Evolutionary conservation across 345 rosid species (phyloP), one percentile per base, ranked within the genome.

Genomic region (Noccaea bulbosa): DNA sequence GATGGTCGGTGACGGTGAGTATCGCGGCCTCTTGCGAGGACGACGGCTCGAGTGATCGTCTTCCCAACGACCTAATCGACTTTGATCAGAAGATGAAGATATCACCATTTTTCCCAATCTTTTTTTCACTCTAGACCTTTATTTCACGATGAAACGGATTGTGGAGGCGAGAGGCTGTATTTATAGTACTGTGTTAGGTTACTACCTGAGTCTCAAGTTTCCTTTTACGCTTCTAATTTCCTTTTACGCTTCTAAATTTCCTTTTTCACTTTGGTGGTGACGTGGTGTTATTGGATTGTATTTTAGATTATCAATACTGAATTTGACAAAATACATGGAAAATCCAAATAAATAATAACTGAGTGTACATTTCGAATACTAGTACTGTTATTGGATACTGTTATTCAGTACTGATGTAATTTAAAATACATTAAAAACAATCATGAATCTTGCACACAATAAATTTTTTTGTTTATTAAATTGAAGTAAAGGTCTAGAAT

Each of bases 31-130:
- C 65, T 72, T 72, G 58, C 38, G 50, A 37, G 37, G 24, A 54
- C 24, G 44, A 54, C 24, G 44, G 60, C 49, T 60, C 11, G 67
- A 37, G 50, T 69, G 27, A 4, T 69, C 73, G 8, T 35, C 53
- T 7, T 65, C 53, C 10, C 58, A 53, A 1, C 6, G 48, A 70
- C 43, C 67, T 12, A 38, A 20, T 57, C n/a, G 58, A 8, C 14
- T 43, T 27, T 27, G 30, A 27, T 27, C 30, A 27, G 30, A 27
- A 27, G 30, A 27, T 27, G 30, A 27, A 2, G 30, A 27, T 27
- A 4, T 27, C 30, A 4, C 30, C 30, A 39, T 12, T 55, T 4
- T 30, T 9, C 3, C n/a, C 12, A 57, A 48, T 37, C 11, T 37
- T 0, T 8, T 20, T 27, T 27, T 24, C 30, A n/a, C 32, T 33